Conservation (phyloP, 148 eudicot species). For the Rheum nobile region DNA sequence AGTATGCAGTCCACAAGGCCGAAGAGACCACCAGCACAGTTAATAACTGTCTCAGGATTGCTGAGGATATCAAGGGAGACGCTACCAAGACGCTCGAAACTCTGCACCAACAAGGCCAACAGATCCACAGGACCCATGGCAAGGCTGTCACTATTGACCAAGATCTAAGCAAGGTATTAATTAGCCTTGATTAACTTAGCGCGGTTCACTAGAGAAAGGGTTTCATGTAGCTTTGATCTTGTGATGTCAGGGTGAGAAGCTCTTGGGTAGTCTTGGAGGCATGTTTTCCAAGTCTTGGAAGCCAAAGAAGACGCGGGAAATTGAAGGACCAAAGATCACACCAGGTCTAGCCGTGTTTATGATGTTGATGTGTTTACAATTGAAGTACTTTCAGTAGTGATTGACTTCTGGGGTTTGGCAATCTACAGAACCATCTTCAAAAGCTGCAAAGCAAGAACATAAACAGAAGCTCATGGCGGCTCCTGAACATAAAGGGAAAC, state of each 20-base stretch:
- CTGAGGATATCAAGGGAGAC: conserved; percentile 69
- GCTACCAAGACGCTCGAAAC: conserved; percentile 74
- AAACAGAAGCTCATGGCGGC: conserved; percentile 49
- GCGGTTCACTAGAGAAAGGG: no score
- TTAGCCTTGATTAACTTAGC: no score
- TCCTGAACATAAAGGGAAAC: conserved; percentile 20
- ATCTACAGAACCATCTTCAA: conserved; percentile 7
- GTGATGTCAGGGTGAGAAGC: conserved; percentile 63
- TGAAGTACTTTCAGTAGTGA: no score
- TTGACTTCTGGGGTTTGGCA: background rate
- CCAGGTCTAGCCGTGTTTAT: conserved; percentile 23
- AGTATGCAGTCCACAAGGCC: conserved; percentile 57
- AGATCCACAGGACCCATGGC: conserved; percentile 62
- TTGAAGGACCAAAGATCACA: conserved; percentile 40
- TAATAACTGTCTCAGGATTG: conserved; percentile 68
- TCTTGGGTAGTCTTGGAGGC: conserved; percentile 69
- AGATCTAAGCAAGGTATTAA: conserved; percentile 65
- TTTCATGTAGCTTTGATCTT: background rate
- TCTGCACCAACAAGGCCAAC: conserved; percentile 91
- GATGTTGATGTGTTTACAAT: background rate
- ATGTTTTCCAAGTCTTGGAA: conserved; percentile 89
- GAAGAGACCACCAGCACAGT: conserved; percentile 66
- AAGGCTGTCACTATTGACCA: conserved; percentile 61
- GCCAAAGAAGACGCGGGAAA: conserved; percentile 52
- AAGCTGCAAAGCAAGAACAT: conserved; percentile 36